Percentiles rank a stretch among this genome's conserved stretches.
These are phyloP conservation scores for Pseudevernia furfuracea DNA, from an alignment of 495 filamentous ascomycete species.

Conservation along the genomic window DNA sequence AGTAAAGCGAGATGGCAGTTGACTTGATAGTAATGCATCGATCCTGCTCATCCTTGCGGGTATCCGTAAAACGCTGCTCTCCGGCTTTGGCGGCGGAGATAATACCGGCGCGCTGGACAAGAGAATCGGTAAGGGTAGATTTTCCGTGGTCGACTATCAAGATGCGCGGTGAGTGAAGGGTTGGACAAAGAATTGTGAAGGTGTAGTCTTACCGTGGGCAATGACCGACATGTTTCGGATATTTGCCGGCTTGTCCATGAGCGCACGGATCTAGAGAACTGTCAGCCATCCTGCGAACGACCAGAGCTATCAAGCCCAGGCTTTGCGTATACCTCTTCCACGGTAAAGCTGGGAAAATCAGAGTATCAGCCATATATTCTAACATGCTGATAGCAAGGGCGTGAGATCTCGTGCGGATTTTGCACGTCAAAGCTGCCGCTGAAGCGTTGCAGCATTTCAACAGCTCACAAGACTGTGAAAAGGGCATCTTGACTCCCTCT, in stretches of 20 bases:
- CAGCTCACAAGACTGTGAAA: not conserved
- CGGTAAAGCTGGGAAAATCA: constrained; percentile 74
- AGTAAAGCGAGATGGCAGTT: constrained; percentile 97
- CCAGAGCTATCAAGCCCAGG: not conserved
- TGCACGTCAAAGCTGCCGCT: not conserved
- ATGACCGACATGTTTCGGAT: constrained; percentile 99
- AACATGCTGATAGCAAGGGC: not conserved
- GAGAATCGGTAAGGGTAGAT: constrained; percentile 97
- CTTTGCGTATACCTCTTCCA: constrained; percentile 67
- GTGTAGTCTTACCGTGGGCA: constrained; percentile 68
- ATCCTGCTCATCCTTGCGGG: constrained; percentile 94
- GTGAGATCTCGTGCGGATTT: not conserved
- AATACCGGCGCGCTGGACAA: constrained; percentile 98
- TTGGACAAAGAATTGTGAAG: not conserved
- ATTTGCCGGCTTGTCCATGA: constrained; percentile 98
- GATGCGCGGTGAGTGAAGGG: constrained; percentile 14
- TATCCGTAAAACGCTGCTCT: constrained; percentile 93
- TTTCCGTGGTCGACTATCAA: constrained; percentile 92
- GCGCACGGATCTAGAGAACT: constrained; percentile 60
- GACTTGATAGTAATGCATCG: constrained; percentile 99
- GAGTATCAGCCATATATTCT: not conserved
- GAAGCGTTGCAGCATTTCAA: not conserved
- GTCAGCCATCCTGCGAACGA: constrained; percentile 27
- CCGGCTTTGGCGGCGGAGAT: constrained; percentile 98
- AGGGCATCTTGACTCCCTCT: not conserved